Evolutionary conservation across 768 basidiomycete species (phyloP).

Genomic region (Tephrocybe rancida): DNA sequence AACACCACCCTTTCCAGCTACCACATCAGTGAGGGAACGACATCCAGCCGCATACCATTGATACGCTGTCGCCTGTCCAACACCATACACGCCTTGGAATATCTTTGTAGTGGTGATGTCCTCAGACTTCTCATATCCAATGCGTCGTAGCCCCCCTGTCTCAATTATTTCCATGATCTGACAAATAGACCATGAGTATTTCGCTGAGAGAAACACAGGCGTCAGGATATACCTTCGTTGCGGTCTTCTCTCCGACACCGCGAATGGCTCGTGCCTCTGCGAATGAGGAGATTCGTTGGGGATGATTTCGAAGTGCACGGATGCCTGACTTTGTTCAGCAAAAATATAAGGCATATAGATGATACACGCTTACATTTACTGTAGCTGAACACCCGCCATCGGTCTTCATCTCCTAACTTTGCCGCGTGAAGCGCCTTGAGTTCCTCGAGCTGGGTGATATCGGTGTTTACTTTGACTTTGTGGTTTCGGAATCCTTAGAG

Average conservation of each 20-base stretch:
- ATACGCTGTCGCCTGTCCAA: slow-evolving; percentile 69
- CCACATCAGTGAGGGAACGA: slow-evolving; percentile 76
- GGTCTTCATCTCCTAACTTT: slow-evolving; percentile 60
- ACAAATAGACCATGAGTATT: not conserved
- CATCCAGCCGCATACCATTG: slow-evolving; percentile 80
- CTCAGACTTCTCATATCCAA: slow-evolving; percentile 66
- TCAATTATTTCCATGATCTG: slow-evolving; percentile 83
- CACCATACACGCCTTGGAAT: slow-evolving; percentile 86
- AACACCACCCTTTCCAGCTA: slow-evolving; percentile 59
- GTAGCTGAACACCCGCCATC: slow-evolving; percentile 69
- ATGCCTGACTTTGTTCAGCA: slow-evolving; percentile 47
- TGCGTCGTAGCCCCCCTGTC: slow-evolving; percentile 72
- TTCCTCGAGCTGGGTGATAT: slow-evolving; percentile 55
- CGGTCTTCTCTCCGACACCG: slow-evolving; percentile 77
- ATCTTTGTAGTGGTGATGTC: slow-evolving; percentile 56
- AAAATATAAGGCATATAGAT: not conserved
- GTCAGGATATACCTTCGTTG: slow-evolving; percentile 53
- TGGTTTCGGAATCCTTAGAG: not conserved
- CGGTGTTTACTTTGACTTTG: not conserved
- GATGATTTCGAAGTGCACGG: slow-evolving; percentile 54
- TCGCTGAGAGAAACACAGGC: not conserved
- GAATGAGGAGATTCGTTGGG: slow-evolving; percentile 56
- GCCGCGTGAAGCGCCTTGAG: slow-evolving; percentile 66
- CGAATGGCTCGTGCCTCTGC: slow-evolving; percentile 61
- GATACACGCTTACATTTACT: slow-evolving; percentile 51